Base-by-base conservation (phyloP, 2,329 filamentous ascomycete species). In the Colletotrichum brevisporum region DNA sequence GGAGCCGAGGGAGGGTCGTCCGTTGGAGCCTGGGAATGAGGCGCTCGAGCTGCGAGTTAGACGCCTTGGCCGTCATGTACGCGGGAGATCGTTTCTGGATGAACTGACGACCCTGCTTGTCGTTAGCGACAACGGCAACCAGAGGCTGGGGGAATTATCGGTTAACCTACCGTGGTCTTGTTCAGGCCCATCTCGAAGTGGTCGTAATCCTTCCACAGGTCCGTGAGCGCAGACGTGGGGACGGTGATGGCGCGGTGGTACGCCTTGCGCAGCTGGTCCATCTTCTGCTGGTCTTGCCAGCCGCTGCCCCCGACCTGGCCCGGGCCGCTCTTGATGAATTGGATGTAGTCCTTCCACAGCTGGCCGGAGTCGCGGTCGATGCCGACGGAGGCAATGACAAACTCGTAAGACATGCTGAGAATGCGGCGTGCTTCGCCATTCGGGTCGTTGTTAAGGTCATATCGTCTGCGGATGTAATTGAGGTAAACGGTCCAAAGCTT, bases 261-360 rank as follows among this genome's bases (percentile, higher is more conserved):
- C 0, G 94, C 93, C 78, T 97, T 97, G 69, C 96, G 91, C 59
- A 99, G 83, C 74, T 93, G 86, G 75, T 99, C 96, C 92, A 97
- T 97, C 85, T 99, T 99, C 78, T 98, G 96, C 81, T 95, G 93
- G 77, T 98, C 96, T 80, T 98, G 95, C 97, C 96, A 99, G 67
- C 89, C 91, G 67, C 87, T 91, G 51, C 95, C 96, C 27, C 95
- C 95, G 67, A 96, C 89, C 67, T 90, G 90, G 6, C 96, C 96
- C 1, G 96, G 96, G 0, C 92, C 94, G 47, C 90, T 93, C 77
- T 94, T 95, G 79, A 98, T 89, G 77, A 99, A 98, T 73, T 96
- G 91, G 70, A 99, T 91, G 76, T 98, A 98, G 73, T 99, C 96
- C 69, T 92, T 89, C 96, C 96, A 99, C 65, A 99, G 91, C 72